phyloP scores from a whole-genome alignment of 495 filamentous ascomycete genomes.

The Parathielavia appendiculata region DNA sequence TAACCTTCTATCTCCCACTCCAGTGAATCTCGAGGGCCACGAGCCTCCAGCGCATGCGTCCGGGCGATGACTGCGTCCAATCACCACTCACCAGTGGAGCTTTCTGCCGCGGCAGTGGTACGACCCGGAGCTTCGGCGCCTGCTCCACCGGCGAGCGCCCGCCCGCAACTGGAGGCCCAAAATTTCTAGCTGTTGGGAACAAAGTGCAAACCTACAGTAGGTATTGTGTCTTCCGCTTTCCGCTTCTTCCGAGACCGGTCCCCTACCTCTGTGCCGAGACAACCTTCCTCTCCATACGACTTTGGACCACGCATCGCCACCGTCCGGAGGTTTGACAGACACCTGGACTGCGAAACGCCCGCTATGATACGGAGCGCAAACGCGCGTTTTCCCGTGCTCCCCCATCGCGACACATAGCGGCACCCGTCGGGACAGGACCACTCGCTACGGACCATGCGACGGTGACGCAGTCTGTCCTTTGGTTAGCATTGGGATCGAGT shows the following conservation, averaged over 20 bases:
- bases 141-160: background rate
- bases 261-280: too few species aligned
- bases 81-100: too few species aligned
- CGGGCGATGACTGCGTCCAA: too few species aligned
- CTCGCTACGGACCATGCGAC: conserved; percentile 10
- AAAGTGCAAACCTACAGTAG: too few species aligned
- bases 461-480: background rate
- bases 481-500: conserved; percentile 4
- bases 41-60: too few species aligned
- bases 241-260: background rate
- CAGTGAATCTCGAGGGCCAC: too few species aligned
- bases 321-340: background rate
- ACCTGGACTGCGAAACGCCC: background rate
- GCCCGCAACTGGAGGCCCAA: too few species aligned
- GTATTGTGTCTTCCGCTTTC: too few species aligned
- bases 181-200: too few species aligned
- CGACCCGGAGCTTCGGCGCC: conserved; percentile 5
- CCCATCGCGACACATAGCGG: background rate
- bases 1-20: too few species aligned
- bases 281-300: background rate
- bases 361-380: background rate
- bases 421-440: background rate
- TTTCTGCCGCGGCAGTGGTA: background rate
- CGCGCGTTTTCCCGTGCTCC: background rate
- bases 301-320: background rate